Percentiles rank a stretch among this genome's conserved stretches.
phyloP scores from a whole-genome alignment of 768 basidiomycete species.

The Tylopilus rubrobrunneus region DNA sequence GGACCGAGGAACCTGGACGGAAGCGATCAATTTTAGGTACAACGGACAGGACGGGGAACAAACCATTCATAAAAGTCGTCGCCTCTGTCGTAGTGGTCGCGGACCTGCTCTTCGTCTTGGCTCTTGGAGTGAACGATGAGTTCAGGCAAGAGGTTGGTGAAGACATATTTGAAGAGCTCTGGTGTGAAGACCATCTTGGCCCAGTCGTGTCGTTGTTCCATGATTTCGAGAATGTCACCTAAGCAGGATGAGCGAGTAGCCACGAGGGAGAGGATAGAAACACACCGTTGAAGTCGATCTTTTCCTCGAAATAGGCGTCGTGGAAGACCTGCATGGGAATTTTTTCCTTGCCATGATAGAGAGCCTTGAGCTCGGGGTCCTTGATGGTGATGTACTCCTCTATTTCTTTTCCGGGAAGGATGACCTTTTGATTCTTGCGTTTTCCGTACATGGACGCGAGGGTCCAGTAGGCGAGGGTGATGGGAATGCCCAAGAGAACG shows the following conservation, averaged over 20 bases:
- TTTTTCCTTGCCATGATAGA: constrained; percentile 82
- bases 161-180: constrained; percentile 92
- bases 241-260: not conserved
- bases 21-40: not conserved
- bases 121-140: constrained; percentile 85
- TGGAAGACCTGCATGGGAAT: constrained; percentile 98
- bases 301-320: constrained; percentile 95
- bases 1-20: constrained; percentile 79
- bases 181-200: constrained; percentile 86
- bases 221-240: constrained; percentile 91
- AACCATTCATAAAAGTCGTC: constrained; percentile 90
- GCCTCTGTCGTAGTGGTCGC: constrained; percentile 94
- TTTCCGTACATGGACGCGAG: constrained; percentile 78
- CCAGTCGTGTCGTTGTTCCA: constrained; percentile 97
- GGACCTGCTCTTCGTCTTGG: constrained; percentile 95
- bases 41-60: not conserved
- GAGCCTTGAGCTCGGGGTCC: constrained; percentile 72
- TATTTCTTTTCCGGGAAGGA: constrained; percentile 79
- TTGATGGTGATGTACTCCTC: constrained; percentile 91
- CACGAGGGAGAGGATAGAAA: not conserved
- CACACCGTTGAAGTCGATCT: constrained; percentile 93
- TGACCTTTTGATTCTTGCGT: constrained; percentile 81
- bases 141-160: constrained; percentile 85
- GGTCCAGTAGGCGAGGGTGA: constrained; percentile 86
- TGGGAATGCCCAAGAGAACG: constrained; percentile 68